Percentiles rank a stretch among this genome's conserved stretches.
Conservation (phyloP, 2,329 filamentous ascomycete genomes). For the Cytospora leucostoma region DNA sequence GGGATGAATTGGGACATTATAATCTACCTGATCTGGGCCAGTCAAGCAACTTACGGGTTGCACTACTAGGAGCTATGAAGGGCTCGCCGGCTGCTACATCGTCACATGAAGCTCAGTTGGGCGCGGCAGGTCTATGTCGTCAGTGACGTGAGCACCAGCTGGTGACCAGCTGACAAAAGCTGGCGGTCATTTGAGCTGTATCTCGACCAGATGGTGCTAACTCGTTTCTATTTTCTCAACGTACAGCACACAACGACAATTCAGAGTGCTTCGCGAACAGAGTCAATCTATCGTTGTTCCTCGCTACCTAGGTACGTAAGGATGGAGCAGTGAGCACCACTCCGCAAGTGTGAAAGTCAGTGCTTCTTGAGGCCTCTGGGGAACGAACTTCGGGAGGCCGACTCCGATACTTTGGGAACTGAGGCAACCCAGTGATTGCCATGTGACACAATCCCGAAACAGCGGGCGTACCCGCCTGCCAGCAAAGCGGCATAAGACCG, state of each 20-base stretch:
- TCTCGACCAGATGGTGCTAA: background rate
- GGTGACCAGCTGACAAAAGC: slow-evolving; percentile 7
- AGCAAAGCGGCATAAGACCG: background rate
- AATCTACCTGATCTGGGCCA: slow-evolving; percentile 2
- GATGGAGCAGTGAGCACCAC: background rate
- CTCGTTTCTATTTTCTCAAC: background rate
- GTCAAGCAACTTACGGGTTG: background rate
- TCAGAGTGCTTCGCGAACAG: background rate
- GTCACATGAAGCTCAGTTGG: slow-evolving; percentile 1
- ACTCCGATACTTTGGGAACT: slow-evolving; percentile 7
- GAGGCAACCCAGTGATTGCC: slow-evolving; percentile 20
- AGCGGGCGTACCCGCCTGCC: background rate
- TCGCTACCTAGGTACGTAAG: background rate
- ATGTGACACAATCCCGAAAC: slow-evolving; percentile 14
- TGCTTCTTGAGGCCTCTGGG: slow-evolving; percentile 6
- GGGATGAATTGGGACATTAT: slow-evolving; percentile 16
- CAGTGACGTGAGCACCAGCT: background rate
- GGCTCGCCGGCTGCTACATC: background rate
- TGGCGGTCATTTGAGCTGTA: background rate
- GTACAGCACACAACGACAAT: background rate
- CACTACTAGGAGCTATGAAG: background rate
- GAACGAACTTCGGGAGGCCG: background rate
- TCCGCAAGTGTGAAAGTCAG: background rate
- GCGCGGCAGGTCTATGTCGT: slow-evolving; percentile 14
- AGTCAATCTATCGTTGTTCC: too few species aligned